Conservation (phyloP, 2,329 filamentous ascomycete species). For the Ophiostoma tasmaniense region DNA sequence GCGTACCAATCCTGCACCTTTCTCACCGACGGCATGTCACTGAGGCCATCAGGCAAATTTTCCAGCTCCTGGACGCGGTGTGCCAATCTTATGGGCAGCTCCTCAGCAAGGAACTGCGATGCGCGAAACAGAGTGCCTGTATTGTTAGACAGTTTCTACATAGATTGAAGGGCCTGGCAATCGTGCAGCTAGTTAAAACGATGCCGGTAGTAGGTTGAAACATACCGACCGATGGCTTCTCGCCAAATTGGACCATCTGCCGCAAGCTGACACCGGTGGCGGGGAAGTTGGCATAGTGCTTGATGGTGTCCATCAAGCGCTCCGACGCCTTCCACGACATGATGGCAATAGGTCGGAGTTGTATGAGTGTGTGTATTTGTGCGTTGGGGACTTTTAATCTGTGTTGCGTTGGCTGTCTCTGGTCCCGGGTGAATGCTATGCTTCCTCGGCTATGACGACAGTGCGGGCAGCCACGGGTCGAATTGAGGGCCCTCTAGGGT, state of each 20-base stretch:
- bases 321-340: constrained; percentile 95
- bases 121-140: constrained; percentile 90
- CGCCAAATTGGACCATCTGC: constrained; percentile 99
- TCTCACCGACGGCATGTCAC: constrained; percentile 94
- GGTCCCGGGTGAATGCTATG: not conserved
- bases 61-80: constrained; percentile 93
- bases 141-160: not conserved
- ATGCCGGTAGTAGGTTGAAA: constrained; percentile 12
- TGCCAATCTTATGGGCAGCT: constrained; percentile 90
- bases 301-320: constrained; percentile 91
- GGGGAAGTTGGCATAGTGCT: constrained; percentile 93
- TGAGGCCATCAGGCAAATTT: constrained; percentile 87
- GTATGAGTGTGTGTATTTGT: not conserved
- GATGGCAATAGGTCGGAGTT: constrained; percentile 26
- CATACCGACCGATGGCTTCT: constrained; percentile 81
- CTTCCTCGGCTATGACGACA: constrained; percentile 11
- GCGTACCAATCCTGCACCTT: constrained; percentile 98
- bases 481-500: not conserved
- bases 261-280: constrained; percentile 91
- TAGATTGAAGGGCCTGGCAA: not conserved
- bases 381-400: not conserved
- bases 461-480: constrained; percentile 6
- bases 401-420: not conserved
- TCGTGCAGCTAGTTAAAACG: not conserved
- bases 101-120: constrained; percentile 96